Evolutionary conservation across 192 early-diverging fungal genomes (phyloP).

Genomic region (Haplosporangium gracile): DNA sequence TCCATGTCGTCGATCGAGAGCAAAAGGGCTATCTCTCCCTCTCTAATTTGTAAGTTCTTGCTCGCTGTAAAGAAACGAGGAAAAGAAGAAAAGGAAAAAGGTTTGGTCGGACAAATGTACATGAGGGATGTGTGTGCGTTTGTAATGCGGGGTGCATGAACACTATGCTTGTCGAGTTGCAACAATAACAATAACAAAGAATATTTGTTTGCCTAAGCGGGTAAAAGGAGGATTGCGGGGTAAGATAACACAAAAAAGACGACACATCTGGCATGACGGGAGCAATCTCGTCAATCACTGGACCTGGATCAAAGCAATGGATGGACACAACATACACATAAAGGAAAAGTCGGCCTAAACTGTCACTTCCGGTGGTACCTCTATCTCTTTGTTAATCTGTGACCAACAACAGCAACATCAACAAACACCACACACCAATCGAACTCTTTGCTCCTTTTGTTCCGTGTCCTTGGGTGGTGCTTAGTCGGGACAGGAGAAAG

Average conservation of each 20-base stretch:
- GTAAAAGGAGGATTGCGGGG: background rate
- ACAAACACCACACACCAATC: background rate
- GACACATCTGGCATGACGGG: background rate
- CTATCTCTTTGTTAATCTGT: background rate
- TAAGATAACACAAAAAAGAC: background rate
- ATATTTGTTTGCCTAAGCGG: conserved; percentile 1
- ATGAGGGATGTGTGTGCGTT: background rate
- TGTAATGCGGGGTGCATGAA: background rate
- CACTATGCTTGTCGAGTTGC: background rate
- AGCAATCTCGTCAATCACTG: background rate
- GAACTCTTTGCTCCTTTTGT: background rate
- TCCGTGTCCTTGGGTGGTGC: background rate
- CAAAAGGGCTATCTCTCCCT: conserved; percentile 62
- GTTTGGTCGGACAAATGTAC: background rate
- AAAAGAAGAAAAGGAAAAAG: background rate
- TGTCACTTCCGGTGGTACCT: background rate
- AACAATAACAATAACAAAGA: no score
- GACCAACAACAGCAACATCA: background rate
- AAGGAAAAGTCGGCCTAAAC: background rate
- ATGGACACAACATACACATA: background rate
- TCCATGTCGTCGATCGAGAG: conserved; percentile 68
- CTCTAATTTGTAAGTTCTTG: conserved; percentile 65
- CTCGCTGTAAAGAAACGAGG: background rate
- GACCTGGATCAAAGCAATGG: background rate
- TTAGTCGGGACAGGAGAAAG: background rate